Evolutionary conservation across 106 monocot genomes (phyloP).

Genomic region (Dendrobium catenatum): DNA sequence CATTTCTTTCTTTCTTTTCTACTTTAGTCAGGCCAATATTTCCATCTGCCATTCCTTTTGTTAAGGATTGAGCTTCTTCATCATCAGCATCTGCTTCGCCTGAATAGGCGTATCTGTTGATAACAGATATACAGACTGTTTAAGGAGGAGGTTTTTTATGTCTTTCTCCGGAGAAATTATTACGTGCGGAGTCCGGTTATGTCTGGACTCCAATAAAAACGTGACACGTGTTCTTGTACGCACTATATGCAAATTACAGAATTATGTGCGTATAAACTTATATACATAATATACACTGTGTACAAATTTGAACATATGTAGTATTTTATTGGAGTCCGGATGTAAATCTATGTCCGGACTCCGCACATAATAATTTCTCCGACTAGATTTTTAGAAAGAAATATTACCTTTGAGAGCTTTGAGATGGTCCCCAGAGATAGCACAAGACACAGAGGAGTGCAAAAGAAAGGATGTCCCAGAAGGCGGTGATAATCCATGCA

Average conservation of each 20-base stretch:
- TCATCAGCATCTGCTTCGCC: constrained; percentile 68
- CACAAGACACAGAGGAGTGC: constrained; percentile 68
- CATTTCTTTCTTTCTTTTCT: constrained; percentile 51
- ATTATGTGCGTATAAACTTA: too few relatives aligned
- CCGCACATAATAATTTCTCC: too few relatives aligned
- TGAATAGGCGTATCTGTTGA: constrained; percentile 81
- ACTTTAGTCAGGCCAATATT: constrained; percentile 57
- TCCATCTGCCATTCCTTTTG: constrained; percentile 39
- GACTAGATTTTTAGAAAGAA: neutral
- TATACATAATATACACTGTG: too few relatives aligned
- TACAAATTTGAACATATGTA: too few relatives aligned
- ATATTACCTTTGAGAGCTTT: constrained; percentile 75
- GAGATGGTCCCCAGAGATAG: constrained; percentile 92
- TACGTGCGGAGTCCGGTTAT: too few relatives aligned
- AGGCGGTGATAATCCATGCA: constrained; percentile 95
- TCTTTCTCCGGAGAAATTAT: too few relatives aligned
- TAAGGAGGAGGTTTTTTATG: too few relatives aligned
- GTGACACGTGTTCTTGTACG: too few relatives aligned
- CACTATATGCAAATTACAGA: too few relatives aligned
- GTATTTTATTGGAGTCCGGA: too few relatives aligned
- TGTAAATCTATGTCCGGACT: too few relatives aligned
- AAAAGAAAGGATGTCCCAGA: constrained; percentile 82
- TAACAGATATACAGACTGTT: neutral
- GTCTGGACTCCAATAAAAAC: too few relatives aligned
- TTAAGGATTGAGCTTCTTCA: constrained; percentile 76